Percentiles rank a stretch among this genome's conserved stretches.
These are phyloP conservation scores for Clarireedia sp. DNA, from an alignment of 2,329 filamentous ascomycete species.

Conservation along the genomic window DNA sequence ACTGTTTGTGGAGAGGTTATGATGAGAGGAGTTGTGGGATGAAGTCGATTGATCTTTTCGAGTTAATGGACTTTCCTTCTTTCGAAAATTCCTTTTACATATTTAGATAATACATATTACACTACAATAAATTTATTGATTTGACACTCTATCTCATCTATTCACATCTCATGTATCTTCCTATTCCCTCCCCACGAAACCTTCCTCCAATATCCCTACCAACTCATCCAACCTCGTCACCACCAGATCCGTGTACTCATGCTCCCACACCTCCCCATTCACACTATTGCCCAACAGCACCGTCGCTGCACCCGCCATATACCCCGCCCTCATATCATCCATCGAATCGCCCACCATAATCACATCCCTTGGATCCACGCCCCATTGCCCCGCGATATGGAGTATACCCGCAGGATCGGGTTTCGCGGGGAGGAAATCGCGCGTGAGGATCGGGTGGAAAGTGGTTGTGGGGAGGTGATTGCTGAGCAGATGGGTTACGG, in stretches of 20 bases:
- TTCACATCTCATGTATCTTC: slow-evolving; percentile 11
- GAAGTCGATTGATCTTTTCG: too few species aligned
- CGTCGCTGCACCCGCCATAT: slow-evolving; percentile 76
- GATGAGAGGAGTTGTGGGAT: too few species aligned
- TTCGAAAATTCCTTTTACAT: too few species aligned
- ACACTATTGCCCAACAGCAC: slow-evolving; percentile 80
- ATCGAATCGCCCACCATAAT: slow-evolving; percentile 60
- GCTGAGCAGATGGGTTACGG: slow-evolving; percentile 64
- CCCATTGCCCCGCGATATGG: slow-evolving; percentile 76
- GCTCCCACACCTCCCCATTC: slow-evolving; percentile 61
- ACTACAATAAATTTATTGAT: too few species aligned
- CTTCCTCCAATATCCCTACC: slow-evolving; percentile 64
- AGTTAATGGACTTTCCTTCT: too few species aligned
- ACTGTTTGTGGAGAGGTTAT: too few species aligned
- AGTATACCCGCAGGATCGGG: slow-evolving; percentile 81
- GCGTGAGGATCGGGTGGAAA: slow-evolving; percentile 75
- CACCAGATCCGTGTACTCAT: slow-evolving; percentile 70
- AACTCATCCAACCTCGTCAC: slow-evolving; percentile 69
- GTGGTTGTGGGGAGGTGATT: slow-evolving; percentile 62
- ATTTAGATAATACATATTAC: too few species aligned
- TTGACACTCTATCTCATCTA: too few species aligned
- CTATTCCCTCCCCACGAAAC: slow-evolving; percentile 50
- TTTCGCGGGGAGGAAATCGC: slow-evolving; percentile 76
- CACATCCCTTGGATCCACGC: slow-evolving; percentile 25
- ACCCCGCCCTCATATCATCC: slow-evolving; percentile 88